Evolutionary conservation across 2,329 filamentous ascomycete species (phyloP).

Genomic region (Fusarium proliferatum): DNA sequence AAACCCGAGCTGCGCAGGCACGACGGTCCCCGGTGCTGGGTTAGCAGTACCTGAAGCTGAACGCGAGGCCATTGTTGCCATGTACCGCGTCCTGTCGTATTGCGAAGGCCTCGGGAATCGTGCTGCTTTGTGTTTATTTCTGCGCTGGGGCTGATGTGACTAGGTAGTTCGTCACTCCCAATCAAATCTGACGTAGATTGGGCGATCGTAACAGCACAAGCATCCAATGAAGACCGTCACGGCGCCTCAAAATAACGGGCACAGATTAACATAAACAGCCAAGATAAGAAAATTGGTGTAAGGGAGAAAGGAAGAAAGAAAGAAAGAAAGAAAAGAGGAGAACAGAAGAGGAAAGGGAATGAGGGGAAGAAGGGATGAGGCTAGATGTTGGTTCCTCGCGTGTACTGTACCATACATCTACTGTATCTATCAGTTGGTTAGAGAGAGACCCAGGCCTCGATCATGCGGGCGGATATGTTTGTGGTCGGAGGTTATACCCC

Average conservation of each 20-base stretch:
- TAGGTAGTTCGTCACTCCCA: not conserved
- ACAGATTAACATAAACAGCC: not conserved
- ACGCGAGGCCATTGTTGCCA: conserved; percentile 31
- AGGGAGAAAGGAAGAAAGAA: not conserved
- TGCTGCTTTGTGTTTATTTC: not conserved
- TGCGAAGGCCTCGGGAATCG: not conserved
- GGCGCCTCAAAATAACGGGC: conserved; percentile 19
- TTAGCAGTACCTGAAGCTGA: conserved; percentile 26
- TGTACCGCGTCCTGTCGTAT: not conserved
- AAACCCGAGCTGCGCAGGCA: conserved; percentile 87
- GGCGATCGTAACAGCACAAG: conserved; percentile 9
- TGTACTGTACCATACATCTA: not conserved
- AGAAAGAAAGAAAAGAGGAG: not conserved
- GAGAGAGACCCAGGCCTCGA: conserved; percentile 5
- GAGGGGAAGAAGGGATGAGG: conserved; percentile 2
- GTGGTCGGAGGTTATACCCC: conserved; percentile 22
- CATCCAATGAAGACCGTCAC: conserved; percentile 22
- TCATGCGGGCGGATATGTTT: conserved; percentile 1
- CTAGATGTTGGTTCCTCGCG: not conserved
- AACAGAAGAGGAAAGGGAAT: not conserved
- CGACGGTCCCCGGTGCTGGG: conserved; percentile 40
- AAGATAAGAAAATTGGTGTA: not conserved
- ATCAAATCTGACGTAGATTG: conserved; percentile 23
- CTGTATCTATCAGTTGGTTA: not conserved
- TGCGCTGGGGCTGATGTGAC: conserved; percentile 6